Base-by-base conservation (phyloP, 805 yeast species). In the Clavispora phyllophila region DNA sequence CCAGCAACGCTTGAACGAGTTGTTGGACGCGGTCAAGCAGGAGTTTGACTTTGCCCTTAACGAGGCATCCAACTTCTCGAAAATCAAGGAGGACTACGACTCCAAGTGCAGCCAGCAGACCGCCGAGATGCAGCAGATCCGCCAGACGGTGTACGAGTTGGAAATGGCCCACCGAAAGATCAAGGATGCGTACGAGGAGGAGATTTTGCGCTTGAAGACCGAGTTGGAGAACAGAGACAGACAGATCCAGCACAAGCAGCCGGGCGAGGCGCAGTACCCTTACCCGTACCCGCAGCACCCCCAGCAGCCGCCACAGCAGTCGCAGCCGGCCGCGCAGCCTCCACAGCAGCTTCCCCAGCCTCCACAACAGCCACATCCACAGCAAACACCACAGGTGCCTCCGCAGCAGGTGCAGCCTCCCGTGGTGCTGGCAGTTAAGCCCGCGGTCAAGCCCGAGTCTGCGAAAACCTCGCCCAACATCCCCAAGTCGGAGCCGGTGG, bases 101-200 rank as follows among this genome's bases (percentile, higher is more conserved):
- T 72, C 84, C 54, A 90, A 90, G 62, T 82, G 88, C 61, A 83
- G 79, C 60, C 97, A 90, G 67, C 97, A 91, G 66, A 82, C 88
- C 44, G 85, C 83, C 41, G 99, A 93, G 65, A 82, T 91, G 78
- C 90, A 89, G 60, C 95, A 87, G 62, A 89, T 91, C 45, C 79
- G 96, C 57, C 95, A 89, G 58, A 87, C 96, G 9, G 96, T 91
- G 23, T 89, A 83, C 60, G 98, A 93, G 61, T 76, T 91, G 56
- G 97, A 91, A 64, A 78, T 84, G 76, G 91, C 96, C 31, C 98
- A 91, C 70, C 77, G 96, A 54, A 87, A 87, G 61, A 86, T 93
- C 77, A 90, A 91, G 68, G 97, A 91, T 58, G 89, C 90, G 37
- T 93, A 91, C 66, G 97, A 91, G 64, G 96, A 87, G 56, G 98